Percentiles rank a stretch among this genome's conserved stretches.
Conservation (phyloP, 2,329 filamentous ascomycete genomes). For the Aspergillus sojae region DNA sequence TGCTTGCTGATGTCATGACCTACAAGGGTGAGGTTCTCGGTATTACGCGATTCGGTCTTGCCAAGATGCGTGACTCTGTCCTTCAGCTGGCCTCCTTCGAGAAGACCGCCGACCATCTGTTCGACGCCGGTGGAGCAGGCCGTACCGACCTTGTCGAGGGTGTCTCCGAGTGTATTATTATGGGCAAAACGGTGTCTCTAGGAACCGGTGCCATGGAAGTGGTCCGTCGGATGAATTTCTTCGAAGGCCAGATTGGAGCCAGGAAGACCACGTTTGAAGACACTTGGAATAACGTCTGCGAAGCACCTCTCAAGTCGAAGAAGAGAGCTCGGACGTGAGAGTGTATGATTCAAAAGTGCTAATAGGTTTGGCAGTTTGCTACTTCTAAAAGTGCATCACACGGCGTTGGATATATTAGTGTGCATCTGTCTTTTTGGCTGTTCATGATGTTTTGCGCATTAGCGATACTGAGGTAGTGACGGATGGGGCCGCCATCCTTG, state of each 20-base stretch:
- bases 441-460: slow-evolving; percentile 12
- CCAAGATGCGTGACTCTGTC: slow-evolving; percentile 94
- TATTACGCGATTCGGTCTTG: slow-evolving; percentile 92
- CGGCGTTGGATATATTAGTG: slow-evolving; percentile 12
- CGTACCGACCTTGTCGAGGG: slow-evolving; percentile 92
- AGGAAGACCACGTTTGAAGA: slow-evolving; percentile 71
- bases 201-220: slow-evolving; percentile 93
- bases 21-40: slow-evolving; percentile 97
- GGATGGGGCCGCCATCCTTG: slow-evolving; percentile 5
- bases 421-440: slow-evolving; percentile 7
- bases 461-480: slow-evolving; percentile 13
- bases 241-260: slow-evolving; percentile 58
- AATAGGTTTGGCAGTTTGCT: slow-evolving; percentile 2
- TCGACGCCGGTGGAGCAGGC: slow-evolving; percentile 89
- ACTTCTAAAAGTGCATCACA: slow-evolving; percentile 10
- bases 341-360: slow-evolving; percentile 9
- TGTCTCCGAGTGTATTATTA: slow-evolving; percentile 95
- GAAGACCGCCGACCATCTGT: slow-evolving; percentile 96
- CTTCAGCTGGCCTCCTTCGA: slow-evolving; percentile 94
- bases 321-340: slow-evolving; percentile 11
- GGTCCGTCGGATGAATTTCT: slow-evolving; percentile 73
- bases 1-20: slow-evolving; percentile 97
- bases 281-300: slow-evolving; percentile 37
- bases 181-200: slow-evolving; percentile 90
- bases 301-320: slow-evolving; percentile 15